Evolutionary conservation across 345 rosid genomes (phyloP).

Genomic region (Murraya koenigii): DNA sequence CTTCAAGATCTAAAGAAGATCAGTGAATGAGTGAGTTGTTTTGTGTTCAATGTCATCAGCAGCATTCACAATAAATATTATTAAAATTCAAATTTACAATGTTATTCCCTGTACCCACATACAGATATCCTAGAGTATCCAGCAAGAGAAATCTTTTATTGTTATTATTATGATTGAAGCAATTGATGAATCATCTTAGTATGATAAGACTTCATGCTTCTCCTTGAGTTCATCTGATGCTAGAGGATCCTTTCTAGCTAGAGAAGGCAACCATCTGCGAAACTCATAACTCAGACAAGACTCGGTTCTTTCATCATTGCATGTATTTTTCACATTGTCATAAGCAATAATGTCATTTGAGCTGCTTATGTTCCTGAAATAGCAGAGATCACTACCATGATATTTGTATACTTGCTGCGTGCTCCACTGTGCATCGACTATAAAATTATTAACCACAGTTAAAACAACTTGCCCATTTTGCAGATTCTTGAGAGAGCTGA

Average conservation of each 20-base stretch:
- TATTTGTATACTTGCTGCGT: slow-evolving; percentile 60
- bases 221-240: slow-evolving; percentile 12
- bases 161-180: too few species aligned
- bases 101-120: slow-evolving; percentile 13
- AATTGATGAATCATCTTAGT: neutral
- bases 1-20: neutral
- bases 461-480: slow-evolving; percentile 61
- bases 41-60: neutral
- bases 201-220: slow-evolving; percentile 6
- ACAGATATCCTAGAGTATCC: neutral
- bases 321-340: slow-evolving; percentile 35
- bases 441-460: slow-evolving; percentile 48
- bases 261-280: slow-evolving; percentile 12
- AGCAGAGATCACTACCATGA: slow-evolving; percentile 48
- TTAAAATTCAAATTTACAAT: neutral
- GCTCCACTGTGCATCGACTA: slow-evolving; percentile 45
- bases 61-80: neutral
- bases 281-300: slow-evolving; percentile 10
- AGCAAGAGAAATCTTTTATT: neutral
- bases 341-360: slow-evolving; percentile 56
- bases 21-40: neutral
- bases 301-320: slow-evolving; percentile 16
- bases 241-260: slow-evolving; percentile 17
- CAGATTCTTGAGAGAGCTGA: slow-evolving; percentile 44
- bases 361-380: slow-evolving; percentile 73